A percentile compares a stretch with the other conserved stretches of the same genome.
Conservation (phyloP, 2,329 filamentous ascomycete species). For the Immersiporthe knoxdaviesiana region DNA sequence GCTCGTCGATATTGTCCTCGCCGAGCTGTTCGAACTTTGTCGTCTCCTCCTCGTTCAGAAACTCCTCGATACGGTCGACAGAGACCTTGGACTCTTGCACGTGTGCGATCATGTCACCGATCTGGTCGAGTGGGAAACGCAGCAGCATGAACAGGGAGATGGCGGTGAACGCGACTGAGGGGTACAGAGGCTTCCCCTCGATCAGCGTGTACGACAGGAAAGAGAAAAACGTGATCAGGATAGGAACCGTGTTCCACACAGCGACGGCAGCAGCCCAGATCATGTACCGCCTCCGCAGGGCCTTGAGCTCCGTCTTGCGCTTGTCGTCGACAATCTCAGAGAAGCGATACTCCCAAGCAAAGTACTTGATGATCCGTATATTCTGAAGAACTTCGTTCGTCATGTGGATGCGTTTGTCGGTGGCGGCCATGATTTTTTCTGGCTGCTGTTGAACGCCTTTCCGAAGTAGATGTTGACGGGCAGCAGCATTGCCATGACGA, state of each 20-base stretch:
- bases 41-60: slow-evolving; percentile 90
- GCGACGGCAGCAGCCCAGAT: slow-evolving; percentile 91
- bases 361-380: slow-evolving; percentile 99
- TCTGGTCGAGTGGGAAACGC: slow-evolving; percentile 88
- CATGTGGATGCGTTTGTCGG: slow-evolving; percentile 92
- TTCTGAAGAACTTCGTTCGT: slow-evolving; percentile 98
- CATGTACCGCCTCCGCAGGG: slow-evolving; percentile 81
- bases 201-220: slow-evolving; percentile 92
- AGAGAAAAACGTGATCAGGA: slow-evolving; percentile 94
- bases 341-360: slow-evolving; percentile 96
- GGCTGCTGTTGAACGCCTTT: slow-evolving; percentile 79
- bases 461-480: slow-evolving; percentile 91
- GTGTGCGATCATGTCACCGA: slow-evolving; percentile 98
- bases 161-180: slow-evolving; percentile 93
- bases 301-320: slow-evolving; percentile 74
- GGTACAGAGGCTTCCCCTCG: slow-evolving; percentile 85
- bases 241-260: slow-evolving; percentile 93
- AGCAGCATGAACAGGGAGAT: slow-evolving; percentile 95
- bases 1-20: slow-evolving; percentile 67
- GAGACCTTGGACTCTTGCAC: slow-evolving; percentile 98
- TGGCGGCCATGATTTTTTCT: slow-evolving; percentile 92
- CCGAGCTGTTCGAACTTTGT: slow-evolving; percentile 90
- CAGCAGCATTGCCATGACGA: slow-evolving; percentile 85
- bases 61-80: slow-evolving; percentile 93
- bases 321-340: slow-evolving; percentile 87